Evolutionary conservation across 805 yeast genomes (phyloP).

Genomic region (Saccharomyces jurei): DNA sequence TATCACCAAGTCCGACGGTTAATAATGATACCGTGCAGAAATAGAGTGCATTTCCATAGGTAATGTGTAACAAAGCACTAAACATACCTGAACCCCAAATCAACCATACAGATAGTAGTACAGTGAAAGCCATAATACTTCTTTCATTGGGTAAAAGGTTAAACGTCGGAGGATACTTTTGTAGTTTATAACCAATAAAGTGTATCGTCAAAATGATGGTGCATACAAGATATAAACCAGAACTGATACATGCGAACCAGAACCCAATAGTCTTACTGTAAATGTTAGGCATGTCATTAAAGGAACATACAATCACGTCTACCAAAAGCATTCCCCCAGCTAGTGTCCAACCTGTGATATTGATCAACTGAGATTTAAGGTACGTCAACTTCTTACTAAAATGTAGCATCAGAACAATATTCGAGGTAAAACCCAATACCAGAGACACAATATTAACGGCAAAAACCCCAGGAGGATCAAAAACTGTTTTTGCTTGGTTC

Average conservation of each 20-base stretch:
- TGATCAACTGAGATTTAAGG: conserved; percentile 50
- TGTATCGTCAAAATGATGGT: conserved; percentile 46
- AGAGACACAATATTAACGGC: conserved; percentile 57
- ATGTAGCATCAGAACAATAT: conserved; percentile 60
- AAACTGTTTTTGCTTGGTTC: conserved; percentile 8
- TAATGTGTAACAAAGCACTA: conserved; percentile 36
- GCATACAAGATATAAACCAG: conserved; percentile 52
- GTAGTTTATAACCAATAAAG: conserved; percentile 49
- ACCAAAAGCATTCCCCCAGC: conserved; percentile 49
- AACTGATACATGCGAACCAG: conserved; percentile 70
- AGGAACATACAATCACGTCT: conserved; percentile 26
- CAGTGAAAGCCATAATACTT: conserved; percentile 62
- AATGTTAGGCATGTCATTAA: conserved; percentile 14
- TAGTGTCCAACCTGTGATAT: conserved; percentile 55
- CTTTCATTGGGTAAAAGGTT: conserved; percentile 62
- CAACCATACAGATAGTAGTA: conserved; percentile 60
- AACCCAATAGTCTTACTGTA: conserved; percentile 49
- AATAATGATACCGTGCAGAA: conserved; percentile 64
- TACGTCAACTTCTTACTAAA: conserved; percentile 54
- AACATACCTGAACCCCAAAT: conserved; percentile 61
- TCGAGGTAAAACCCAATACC: conserved; percentile 57
- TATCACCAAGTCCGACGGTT: conserved; percentile 78
- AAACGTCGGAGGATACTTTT: conserved; percentile 62
- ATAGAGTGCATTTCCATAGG: conserved; percentile 63
- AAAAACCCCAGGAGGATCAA: conserved; percentile 38